A percentile compares a stretch with the other conserved stretches of the same genome.
Conservation (phyloP, 306 rosid species). For the Pterocarpus santalinus region DNA sequence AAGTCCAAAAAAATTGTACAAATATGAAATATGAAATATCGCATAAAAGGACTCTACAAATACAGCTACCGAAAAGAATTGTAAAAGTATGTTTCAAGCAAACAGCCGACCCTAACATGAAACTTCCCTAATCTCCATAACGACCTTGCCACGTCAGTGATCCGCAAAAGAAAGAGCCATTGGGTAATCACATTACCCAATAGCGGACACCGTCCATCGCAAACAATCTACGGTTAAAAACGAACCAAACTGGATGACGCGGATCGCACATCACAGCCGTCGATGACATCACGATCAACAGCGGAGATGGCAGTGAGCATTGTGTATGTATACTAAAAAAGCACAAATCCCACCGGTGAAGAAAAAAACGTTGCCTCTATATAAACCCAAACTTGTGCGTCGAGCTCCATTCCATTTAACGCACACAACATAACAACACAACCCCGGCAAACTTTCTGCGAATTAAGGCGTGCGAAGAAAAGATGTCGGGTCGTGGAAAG, state of each 20-base stretch:
- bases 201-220: background rate
- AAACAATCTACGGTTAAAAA: background rate
- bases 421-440: too few relatives aligned
- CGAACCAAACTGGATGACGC: background rate
- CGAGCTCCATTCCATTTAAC: too few relatives aligned
- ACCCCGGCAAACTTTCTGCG: background rate
- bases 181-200: background rate
- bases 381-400: background rate
- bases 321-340: background rate
- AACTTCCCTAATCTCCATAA: background rate
- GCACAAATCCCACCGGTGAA: background rate
- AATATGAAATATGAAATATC: too few relatives aligned
- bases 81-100: too few relatives aligned
- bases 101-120: too few relatives aligned
- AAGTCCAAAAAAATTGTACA: too few relatives aligned
- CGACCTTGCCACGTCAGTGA: conserved; percentile 12
- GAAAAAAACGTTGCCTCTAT: background rate
- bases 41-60: too few relatives aligned
- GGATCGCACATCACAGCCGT: background rate
- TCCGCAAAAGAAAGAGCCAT: background rate
- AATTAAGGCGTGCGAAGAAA: background rate
- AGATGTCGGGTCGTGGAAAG: conserved; percentile 68
- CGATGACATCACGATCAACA: background rate
- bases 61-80: too few relatives aligned
- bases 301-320: background rate